Conservation (phyloP, 306 rosid genomes). For the Cucumis hystrix region DNA sequence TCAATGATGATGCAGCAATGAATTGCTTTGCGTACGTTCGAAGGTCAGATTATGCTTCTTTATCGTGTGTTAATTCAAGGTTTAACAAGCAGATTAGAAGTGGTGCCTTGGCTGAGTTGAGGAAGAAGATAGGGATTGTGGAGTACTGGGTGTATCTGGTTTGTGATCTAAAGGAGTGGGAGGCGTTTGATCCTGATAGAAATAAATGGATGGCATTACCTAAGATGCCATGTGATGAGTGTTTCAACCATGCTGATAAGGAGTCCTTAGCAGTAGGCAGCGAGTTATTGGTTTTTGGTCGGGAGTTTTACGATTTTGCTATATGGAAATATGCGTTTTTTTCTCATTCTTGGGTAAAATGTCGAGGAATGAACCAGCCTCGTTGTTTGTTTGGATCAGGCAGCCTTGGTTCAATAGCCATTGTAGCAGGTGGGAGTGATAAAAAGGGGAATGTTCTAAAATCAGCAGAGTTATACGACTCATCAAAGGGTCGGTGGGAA, state of each 20-base stretch:
- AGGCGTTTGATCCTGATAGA: constrained; percentile 42
- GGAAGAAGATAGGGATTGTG: constrained; percentile 45
- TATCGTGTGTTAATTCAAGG: constrained; percentile 52
- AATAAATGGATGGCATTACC: constrained; percentile 78
- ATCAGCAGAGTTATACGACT: constrained; percentile 71
- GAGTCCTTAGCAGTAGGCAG: constrained; percentile 87
- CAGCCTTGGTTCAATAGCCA: constrained; percentile 64
- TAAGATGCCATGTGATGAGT: constrained; percentile 85
- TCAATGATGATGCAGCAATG: constrained; percentile 69
- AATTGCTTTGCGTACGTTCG: constrained; percentile 65
- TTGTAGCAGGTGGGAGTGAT: constrained; percentile 90
- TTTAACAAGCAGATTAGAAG: constrained; percentile 48
- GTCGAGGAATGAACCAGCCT: constrained; percentile 66
- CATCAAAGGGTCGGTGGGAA: constrained; percentile 56
- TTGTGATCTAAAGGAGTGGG: constrained; percentile 84
- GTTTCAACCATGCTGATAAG: constrained; percentile 84
- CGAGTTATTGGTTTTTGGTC: constrained; percentile 73
- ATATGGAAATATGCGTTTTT: constrained; percentile 71
- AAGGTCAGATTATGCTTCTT: constrained; percentile 49
- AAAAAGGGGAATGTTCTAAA: constrained; percentile 51
- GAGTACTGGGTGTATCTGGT: constrained; percentile 85
- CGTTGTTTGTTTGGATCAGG: constrained; percentile 92
- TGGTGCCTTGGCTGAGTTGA: constrained; percentile 54
- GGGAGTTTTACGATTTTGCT: constrained; percentile 72
- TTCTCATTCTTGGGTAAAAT: constrained; percentile 55